A percentile compares a stretch with the other conserved stretches of the same genome.
Evolutionary conservation across 352 stramenopile genomes (phyloP).

Genomic region (Globisporangium paddicum): DNA sequence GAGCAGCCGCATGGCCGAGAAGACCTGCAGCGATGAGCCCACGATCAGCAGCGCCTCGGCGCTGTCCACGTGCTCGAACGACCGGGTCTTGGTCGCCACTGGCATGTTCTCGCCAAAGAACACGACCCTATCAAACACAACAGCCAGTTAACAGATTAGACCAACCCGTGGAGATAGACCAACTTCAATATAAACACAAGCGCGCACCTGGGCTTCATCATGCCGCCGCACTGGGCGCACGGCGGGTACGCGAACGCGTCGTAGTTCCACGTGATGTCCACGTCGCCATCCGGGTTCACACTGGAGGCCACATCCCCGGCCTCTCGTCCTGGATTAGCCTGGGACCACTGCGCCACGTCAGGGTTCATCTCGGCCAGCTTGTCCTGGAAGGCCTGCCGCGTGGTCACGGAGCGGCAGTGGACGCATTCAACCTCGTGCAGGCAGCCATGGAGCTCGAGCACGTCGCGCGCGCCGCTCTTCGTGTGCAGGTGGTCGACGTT

Average conservation of each 20-base stretch:
- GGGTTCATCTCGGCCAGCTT: constrained; percentile 81
- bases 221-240: constrained; percentile 70
- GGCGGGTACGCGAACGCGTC: constrained; percentile 76
- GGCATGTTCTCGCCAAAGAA: constrained; percentile 98
- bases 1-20: constrained; percentile 93
- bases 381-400: constrained; percentile 86
- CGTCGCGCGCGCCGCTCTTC: constrained; percentile 81
- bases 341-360: constrained; percentile 37
- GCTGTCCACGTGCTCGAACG: constrained; percentile 64
- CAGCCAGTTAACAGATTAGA: not conserved
- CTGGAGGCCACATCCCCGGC: constrained; percentile 66
- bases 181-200: not conserved
- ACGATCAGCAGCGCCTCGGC: constrained; percentile 91
- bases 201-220: constrained; percentile 72
- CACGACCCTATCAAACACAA: constrained; percentile 65
- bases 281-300: constrained; percentile 93
- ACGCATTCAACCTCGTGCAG: constrained; percentile 86
- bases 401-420: constrained; percentile 58
- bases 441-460: constrained; percentile 94
- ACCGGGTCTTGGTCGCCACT: constrained; percentile 56
- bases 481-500: constrained; percentile 97
- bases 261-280: constrained; percentile 84
- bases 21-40: constrained; percentile 92
- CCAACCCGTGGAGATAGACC: not conserved
- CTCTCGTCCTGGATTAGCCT: constrained; percentile 24